These are phyloP conservation scores for Aphanomyces euteiches DNA, from an alignment of 352 stramenopile genomes.

Conservation along the genomic window DNA sequence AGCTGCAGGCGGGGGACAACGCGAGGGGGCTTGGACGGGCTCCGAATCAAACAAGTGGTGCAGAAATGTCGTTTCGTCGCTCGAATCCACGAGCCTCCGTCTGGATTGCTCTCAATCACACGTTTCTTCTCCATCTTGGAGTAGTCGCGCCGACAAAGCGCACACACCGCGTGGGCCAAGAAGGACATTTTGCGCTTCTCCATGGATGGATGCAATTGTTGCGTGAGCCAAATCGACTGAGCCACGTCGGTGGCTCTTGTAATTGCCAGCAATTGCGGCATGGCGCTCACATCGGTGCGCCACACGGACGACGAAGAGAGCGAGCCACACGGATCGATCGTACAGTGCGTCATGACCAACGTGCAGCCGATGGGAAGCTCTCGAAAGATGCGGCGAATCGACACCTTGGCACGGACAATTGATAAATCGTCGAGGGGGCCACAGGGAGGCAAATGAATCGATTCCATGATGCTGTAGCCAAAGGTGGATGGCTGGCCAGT, in stretches of 20 bases:
- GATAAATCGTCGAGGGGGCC: constrained; percentile 11
- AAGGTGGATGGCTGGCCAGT: background rate
- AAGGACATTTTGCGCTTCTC: background rate
- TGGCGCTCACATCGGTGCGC: background rate
- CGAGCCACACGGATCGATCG: constrained; percentile 12
- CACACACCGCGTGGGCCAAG: background rate
- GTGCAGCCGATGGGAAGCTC: constrained; percentile 23
- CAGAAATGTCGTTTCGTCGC: background rate
- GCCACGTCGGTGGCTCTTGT: background rate
- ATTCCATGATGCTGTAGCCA: constrained; percentile 27
- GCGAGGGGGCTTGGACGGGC: background rate
- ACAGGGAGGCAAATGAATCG: constrained; percentile 14
- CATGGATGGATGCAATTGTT: background rate
- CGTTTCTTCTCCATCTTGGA: background rate
- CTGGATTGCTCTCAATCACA: background rate
- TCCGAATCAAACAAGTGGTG: background rate
- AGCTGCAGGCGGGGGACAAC: background rate
- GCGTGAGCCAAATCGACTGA: background rate
- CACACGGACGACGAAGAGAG: background rate
- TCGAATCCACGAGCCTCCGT: background rate
- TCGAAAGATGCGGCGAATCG: constrained; percentile 26
- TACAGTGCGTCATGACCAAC: constrained; percentile 22
- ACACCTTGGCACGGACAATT: constrained; percentile 22
- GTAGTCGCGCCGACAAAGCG: background rate
- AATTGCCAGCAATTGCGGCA: constrained; percentile 1